Percentiles rank a stretch among this genome's conserved stretches.
phyloP scores from a whole-genome alignment of 768 basidiomycete genomes.

The Pleurotus pulmonarius region DNA sequence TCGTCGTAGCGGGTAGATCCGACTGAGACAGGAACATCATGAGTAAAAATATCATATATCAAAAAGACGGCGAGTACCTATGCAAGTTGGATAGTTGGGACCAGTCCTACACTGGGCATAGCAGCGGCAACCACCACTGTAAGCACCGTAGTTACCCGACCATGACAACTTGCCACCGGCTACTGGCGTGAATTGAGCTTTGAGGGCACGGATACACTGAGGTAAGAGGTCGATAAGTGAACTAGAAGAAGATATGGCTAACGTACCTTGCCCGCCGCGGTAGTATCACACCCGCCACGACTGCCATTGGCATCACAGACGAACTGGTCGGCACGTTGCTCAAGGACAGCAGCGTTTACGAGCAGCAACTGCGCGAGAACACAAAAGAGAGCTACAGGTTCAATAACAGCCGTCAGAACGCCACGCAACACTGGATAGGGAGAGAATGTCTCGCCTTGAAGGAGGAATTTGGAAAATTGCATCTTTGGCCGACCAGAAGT shows the following conservation, averaged over 20 bases:
- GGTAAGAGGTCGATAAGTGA: neutral
- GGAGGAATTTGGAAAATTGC: neutral
- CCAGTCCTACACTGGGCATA: constrained; percentile 2
- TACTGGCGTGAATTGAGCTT: neutral
- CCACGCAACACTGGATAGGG: neutral
- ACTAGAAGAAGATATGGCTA: neutral
- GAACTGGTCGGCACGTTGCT: neutral
- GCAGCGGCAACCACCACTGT: constrained; percentile 2
- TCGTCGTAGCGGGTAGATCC: neutral
- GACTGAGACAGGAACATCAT: neutral
- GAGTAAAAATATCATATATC: neutral
- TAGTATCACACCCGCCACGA: neutral
- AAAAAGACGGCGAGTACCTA: neutral
- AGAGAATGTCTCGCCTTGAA: neutral
- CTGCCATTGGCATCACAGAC: neutral
- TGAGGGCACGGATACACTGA: constrained; percentile 1
- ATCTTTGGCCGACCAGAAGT: neutral
- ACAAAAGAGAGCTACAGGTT: neutral
- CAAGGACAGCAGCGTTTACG: constrained; percentile 1
- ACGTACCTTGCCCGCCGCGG: neutral
- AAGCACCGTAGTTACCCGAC: neutral
- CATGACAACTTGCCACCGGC: neutral
- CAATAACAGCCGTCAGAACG: neutral
- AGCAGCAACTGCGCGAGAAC: neutral
- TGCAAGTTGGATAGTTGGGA: neutral